Conservation (phyloP, 73 alveolate species). For the Halteria grandinella region DNA sequence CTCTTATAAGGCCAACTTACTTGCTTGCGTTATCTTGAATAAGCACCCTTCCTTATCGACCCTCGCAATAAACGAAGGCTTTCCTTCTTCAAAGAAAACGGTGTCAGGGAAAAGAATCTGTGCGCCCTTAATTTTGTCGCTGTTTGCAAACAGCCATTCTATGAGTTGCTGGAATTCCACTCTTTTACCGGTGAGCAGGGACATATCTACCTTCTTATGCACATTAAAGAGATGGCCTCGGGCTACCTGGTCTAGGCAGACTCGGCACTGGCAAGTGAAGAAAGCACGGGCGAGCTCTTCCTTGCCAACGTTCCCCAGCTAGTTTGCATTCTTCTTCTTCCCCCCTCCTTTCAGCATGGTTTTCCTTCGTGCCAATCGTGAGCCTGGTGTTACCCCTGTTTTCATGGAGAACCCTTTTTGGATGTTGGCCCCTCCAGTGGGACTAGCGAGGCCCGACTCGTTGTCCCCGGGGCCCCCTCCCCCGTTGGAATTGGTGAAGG, state of each 20-base stretch:
- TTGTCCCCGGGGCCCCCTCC: too few relatives aligned
- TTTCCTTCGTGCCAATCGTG: too few relatives aligned
- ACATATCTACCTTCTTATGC: background rate
- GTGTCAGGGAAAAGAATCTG: conserved; percentile 61
- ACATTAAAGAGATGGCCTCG: conserved; percentile 28
- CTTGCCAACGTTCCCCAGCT: too few relatives aligned
- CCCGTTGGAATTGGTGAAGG: too few relatives aligned
- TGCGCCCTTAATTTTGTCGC: conserved; percentile 54
- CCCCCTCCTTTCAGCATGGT: too few relatives aligned
- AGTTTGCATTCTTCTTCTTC: too few relatives aligned
- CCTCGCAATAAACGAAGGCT: conserved; percentile 61
- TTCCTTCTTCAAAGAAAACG: conserved; percentile 59
- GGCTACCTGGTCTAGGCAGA: conserved; percentile 18
- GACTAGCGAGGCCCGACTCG: too few relatives aligned
- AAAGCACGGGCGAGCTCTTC: too few relatives aligned
- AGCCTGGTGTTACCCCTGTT: too few relatives aligned
- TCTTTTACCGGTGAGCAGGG: conserved; percentile 1
- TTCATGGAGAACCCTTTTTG: too few relatives aligned
- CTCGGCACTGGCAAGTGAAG: conserved; percentile 50
- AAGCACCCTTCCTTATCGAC: conserved; percentile 54
- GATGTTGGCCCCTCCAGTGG: too few relatives aligned
- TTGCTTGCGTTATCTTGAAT: conserved; percentile 7
- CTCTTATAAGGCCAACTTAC: conserved; percentile 53
- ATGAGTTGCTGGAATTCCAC: conserved; percentile 21
- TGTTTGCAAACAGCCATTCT: conserved; percentile 47